Evolutionary conservation across 1,139 yeast species (phyloP).

Genomic region (Geotrichum candidum): DNA sequence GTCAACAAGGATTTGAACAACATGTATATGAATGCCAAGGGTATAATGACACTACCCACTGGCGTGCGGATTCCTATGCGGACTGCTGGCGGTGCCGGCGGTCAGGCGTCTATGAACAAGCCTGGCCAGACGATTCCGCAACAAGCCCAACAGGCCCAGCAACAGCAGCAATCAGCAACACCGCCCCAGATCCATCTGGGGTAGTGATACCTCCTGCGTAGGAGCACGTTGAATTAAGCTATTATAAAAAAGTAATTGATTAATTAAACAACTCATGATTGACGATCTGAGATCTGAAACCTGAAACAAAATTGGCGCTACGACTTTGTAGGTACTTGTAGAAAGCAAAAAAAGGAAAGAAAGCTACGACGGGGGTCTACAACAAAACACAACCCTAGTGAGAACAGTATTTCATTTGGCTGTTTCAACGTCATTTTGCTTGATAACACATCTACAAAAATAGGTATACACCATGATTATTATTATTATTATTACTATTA

Average conservation of each 20-base stretch:
- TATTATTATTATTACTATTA: no score
- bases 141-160: neutral
- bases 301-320: neutral
- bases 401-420: no score
- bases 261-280: neutral
- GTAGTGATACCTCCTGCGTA: neutral
- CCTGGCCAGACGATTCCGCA: neutral
- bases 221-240: neutral
- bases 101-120: neutral
- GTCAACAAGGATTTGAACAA: neutral
- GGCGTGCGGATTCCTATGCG: neutral
- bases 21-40: neutral
- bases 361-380: no score
- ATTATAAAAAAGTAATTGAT: neutral
- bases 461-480: no score
- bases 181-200: neutral
- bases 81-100: neutral
- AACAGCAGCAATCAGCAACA: neutral
- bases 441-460: no score
- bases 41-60: neutral
- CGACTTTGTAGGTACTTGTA: neutral
- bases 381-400: no score
- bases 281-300: neutral
- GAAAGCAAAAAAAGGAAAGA: no score
- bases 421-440: no score